Evolutionary conservation across 2,329 filamentous ascomycete genomes (phyloP).

Genomic region (Gnomoniopsis sp.): DNA sequence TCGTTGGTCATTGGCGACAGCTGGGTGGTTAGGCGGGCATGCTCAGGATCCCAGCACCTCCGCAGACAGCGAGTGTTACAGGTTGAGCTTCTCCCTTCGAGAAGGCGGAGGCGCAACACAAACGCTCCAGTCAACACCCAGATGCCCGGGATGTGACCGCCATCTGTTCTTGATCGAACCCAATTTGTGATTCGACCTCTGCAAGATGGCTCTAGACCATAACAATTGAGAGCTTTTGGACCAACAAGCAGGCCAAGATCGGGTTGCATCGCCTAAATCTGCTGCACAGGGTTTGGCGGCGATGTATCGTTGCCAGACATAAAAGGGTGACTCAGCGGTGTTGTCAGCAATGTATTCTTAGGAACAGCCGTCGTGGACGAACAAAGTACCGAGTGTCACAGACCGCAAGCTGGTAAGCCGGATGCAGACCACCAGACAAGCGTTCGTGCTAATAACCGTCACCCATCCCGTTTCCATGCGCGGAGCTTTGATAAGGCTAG

Average conservation of each 20-base stretch:
- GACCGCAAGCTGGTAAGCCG: neutral
- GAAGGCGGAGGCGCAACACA: neutral
- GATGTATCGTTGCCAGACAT: neutral
- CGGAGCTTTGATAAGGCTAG: neutral
- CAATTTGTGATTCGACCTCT: neutral
- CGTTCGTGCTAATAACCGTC: neutral
- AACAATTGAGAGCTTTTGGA: neutral
- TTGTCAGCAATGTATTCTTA: neutral
- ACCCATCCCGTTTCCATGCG: neutral
- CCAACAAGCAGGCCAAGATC: neutral
- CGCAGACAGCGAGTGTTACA: slow-evolving; percentile 15
- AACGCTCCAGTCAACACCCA: neutral
- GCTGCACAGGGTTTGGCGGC: neutral
- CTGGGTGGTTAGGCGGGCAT: neutral
- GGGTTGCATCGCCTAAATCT: too few species aligned
- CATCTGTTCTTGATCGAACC: too few species aligned
- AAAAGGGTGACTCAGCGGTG: neutral
- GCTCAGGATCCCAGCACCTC: neutral
- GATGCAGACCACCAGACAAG: neutral
- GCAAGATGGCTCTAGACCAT: neutral
- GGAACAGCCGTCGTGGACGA: neutral
- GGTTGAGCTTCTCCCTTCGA: neutral
- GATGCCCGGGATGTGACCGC: too few species aligned
- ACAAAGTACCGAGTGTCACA: neutral
- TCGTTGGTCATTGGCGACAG: neutral